phyloP scores from a whole-genome alignment of 2,329 filamentous ascomycete species.

The Colletotrichum trifolii region DNA sequence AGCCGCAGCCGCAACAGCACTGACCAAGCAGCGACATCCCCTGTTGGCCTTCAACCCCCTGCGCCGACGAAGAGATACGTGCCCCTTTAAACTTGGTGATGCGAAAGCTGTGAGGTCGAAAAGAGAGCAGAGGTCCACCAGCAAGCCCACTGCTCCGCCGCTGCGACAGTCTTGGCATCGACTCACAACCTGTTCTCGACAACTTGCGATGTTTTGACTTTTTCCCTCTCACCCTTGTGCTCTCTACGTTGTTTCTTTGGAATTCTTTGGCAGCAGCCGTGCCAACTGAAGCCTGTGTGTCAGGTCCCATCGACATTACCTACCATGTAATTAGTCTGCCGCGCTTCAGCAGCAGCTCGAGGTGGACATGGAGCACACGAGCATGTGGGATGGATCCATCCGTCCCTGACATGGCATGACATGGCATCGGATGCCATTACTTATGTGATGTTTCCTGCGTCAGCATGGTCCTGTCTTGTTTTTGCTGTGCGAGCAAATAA shows the following conservation, averaged over 20 bases:
- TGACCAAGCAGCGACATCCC: conserved; percentile 21
- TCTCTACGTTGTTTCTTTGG: conserved; percentile 26
- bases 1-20: conserved; percentile 16
- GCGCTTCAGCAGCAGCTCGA: neutral
- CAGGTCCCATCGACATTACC: too few species aligned
- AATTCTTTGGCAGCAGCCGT: neutral
- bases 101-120: neutral
- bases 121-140: conserved; percentile 12
- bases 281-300: too few species aligned
- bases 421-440: neutral
- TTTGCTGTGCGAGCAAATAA: too few species aligned
- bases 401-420: conserved; percentile 13
- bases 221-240: neutral
- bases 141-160: conserved; percentile 23
- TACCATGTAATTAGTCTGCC: too few species aligned
- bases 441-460: neutral
- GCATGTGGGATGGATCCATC: conserved; percentile 25
- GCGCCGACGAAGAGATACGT: conserved; percentile 1
- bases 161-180: conserved; percentile 18
- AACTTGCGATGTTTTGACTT: too few species aligned
- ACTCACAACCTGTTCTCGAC: conserved; percentile 24
- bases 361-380: conserved; percentile 15
- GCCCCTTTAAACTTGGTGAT: too few species aligned
- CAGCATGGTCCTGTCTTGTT: neutral
- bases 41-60: conserved; percentile 8